Conservation (phyloP, 78 protist genomes). For the Anaeramoeba flamelloides region DNA sequence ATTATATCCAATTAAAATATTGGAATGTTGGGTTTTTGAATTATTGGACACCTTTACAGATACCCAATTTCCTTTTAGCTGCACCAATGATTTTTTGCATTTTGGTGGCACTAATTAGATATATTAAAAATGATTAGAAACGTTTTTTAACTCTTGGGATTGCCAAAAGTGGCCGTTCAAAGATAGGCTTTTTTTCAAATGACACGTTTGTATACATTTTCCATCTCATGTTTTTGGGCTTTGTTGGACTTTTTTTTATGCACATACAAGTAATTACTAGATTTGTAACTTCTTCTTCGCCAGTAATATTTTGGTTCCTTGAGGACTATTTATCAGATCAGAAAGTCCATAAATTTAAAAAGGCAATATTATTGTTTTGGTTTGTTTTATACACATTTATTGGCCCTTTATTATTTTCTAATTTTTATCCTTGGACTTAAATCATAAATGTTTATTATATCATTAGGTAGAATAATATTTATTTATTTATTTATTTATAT, state of each 20-base stretch:
- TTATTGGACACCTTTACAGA: constrained; percentile 9
- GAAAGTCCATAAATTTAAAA: not conserved
- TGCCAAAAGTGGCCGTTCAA: too few relatives aligned
- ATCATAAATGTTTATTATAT: constrained; percentile 5
- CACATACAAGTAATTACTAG: constrained; percentile 23
- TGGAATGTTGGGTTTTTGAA: constrained; percentile 12
- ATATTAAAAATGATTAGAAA: too few relatives aligned
- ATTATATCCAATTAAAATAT: constrained; percentile 11
- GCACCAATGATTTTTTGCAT: not conserved
- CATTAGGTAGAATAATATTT: too few relatives aligned
- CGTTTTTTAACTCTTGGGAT: too few relatives aligned
- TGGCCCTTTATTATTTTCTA: constrained; percentile 16
- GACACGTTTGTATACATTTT: too few relatives aligned
- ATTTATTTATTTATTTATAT: too few relatives aligned
- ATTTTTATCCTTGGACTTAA: constrained; percentile 27
- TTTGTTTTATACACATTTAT: not conserved
- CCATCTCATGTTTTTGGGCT: not conserved
- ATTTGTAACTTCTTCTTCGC: constrained; percentile 12
- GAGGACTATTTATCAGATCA: not conserved
- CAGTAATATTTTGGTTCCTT: not conserved
- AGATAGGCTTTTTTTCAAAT: too few relatives aligned
- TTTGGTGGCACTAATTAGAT: not conserved
- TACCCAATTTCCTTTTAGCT: constrained; percentile 27
- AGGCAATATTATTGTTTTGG: not conserved
- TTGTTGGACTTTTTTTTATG: constrained; percentile 9